A percentile compares a stretch with the other conserved stretches of the same genome.
Conservation (phyloP, 202 grass and related monocot genomes). For the Dendrocalamus latiflorus region DNA sequence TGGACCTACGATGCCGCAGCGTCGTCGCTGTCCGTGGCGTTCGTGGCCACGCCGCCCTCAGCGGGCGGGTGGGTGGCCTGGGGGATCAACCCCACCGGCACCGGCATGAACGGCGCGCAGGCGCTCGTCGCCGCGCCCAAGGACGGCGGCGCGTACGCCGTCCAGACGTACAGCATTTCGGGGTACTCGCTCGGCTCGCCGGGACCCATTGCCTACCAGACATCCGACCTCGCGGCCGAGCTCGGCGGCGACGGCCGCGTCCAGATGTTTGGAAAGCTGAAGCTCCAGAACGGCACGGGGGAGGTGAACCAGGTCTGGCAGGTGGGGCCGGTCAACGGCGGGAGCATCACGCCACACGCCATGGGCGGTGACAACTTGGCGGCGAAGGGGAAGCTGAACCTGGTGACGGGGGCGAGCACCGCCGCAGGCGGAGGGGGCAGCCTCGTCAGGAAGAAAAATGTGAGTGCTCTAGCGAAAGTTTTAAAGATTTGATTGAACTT, state of each 20-base stretch:
- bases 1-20: constrained; percentile 53
- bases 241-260: constrained; percentile 42
- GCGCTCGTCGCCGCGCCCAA: constrained; percentile 53
- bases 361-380: background rate
- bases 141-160: constrained; percentile 40
- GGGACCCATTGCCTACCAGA: constrained; percentile 20
- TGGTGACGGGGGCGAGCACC: constrained; percentile 42
- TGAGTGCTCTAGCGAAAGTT: no score
- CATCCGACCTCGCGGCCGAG: constrained; percentile 52
- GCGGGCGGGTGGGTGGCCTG: constrained; percentile 63
- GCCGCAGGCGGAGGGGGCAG: constrained; percentile 12
- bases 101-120: constrained; percentile 53
- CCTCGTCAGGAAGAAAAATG: constrained; percentile 47
- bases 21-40: constrained; percentile 47
- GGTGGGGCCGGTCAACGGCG: constrained; percentile 22
- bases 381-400: constrained; percentile 60
- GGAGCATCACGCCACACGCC: constrained; percentile 22
- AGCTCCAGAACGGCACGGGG: constrained; percentile 39
- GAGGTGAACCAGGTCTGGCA: constrained; percentile 86
- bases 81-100: constrained; percentile 51
- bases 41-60: constrained; percentile 33
- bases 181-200: background rate
- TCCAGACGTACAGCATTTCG: constrained; percentile 45
- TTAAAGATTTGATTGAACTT: background rate
- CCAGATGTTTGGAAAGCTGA: constrained; percentile 47